A percentile compares a stretch with the other conserved stretches of the same genome.
phyloP scores from a whole-genome alignment of 352 stramenopile species.

The Hyaloperonospora brassicae region DNA sequence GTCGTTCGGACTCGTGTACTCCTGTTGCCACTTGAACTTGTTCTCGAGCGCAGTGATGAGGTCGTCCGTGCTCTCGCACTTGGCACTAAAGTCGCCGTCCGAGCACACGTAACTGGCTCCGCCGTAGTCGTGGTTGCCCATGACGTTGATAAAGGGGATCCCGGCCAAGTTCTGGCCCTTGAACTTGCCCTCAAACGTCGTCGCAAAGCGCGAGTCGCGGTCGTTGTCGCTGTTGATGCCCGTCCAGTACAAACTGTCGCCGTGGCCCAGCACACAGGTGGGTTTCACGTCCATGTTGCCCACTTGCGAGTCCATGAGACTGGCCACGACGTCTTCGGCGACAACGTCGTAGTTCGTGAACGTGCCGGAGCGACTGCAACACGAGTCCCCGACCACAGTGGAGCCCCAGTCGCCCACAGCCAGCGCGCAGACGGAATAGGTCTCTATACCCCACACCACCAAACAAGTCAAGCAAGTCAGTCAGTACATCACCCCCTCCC shows the following conservation, averaged over 20 bases:
- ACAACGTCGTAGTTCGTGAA: slow-evolving; percentile 60
- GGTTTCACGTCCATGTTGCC: slow-evolving; percentile 34
- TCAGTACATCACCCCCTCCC: too few species aligned
- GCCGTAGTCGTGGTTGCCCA: slow-evolving; percentile 70
- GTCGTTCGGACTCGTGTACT: slow-evolving; percentile 49
- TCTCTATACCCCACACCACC: background rate
- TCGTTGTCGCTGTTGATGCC: slow-evolving; percentile 42
- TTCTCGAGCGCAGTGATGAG: slow-evolving; percentile 28
- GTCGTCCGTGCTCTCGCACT: slow-evolving; percentile 27
- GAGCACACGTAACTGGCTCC: slow-evolving; percentile 53
- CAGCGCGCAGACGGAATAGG: slow-evolving; percentile 50
- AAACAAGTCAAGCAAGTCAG: too few species aligned
- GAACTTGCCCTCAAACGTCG: slow-evolving; percentile 56
- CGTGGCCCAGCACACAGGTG: slow-evolving; percentile 54
- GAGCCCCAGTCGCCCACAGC: slow-evolving; percentile 74
- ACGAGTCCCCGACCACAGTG: slow-evolving; percentile 53
- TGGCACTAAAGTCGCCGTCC: slow-evolving; percentile 19
- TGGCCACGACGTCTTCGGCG: slow-evolving; percentile 55
- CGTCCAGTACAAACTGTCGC: slow-evolving; percentile 69
- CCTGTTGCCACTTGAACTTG: slow-evolving; percentile 46
- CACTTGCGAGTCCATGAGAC: slow-evolving; percentile 54
- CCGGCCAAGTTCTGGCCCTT: slow-evolving; percentile 33
- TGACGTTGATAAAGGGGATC: slow-evolving; percentile 54
- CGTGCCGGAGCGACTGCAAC: slow-evolving; percentile 43
- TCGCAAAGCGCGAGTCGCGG: slow-evolving; percentile 44